A percentile compares a stretch with the other conserved stretches of the same genome.
These are phyloP conservation scores for Thraustotheca clavata DNA, from an alignment of 352 stramenopile genomes.

Conservation along the genomic window DNA sequence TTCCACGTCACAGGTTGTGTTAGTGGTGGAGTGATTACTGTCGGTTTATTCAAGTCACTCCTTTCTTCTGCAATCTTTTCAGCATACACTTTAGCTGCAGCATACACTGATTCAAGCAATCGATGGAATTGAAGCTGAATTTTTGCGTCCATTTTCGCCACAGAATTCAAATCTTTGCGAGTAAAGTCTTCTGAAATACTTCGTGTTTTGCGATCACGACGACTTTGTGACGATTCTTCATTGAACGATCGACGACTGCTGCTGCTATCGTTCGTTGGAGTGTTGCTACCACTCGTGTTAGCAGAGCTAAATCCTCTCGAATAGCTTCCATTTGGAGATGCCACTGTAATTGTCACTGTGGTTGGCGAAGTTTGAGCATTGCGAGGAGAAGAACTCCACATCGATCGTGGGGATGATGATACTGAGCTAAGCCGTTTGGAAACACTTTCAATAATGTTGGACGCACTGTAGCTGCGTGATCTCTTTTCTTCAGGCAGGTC, in stretches of 20 bases:
- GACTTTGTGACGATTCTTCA: conserved; percentile 42
- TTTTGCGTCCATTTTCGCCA: conserved; percentile 80
- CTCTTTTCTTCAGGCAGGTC: conserved; percentile 36
- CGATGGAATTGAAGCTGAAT: conserved; percentile 78
- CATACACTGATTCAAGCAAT: conserved; percentile 77
- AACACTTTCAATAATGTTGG: conserved; percentile 75
- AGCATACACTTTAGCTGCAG: conserved; percentile 70
- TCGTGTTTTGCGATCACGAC: conserved; percentile 48
- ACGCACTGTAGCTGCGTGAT: conserved; percentile 72
- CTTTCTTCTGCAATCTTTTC: conserved; percentile 50
- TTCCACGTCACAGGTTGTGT: conserved; percentile 71
- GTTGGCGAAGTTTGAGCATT: conserved; percentile 50
- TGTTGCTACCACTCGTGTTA: conserved; percentile 52
- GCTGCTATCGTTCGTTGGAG: conserved; percentile 33
- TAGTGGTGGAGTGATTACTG: conserved; percentile 16
- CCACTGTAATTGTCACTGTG: conserved; percentile 60
- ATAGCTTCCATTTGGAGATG: conserved; percentile 42
- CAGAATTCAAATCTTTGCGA: conserved; percentile 38
- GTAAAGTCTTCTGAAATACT: conserved; percentile 76
- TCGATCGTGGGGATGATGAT: conserved; percentile 21
- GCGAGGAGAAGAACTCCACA: conserved; percentile 42
- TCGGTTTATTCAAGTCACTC: conserved; percentile 49
- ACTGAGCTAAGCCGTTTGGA: conserved; percentile 50
- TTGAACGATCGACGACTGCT: conserved; percentile 21
- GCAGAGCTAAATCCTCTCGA: conserved; percentile 47